Conservation (phyloP, 2,329 filamentous ascomycete genomes). For the Rutstroemia sp. region DNA sequence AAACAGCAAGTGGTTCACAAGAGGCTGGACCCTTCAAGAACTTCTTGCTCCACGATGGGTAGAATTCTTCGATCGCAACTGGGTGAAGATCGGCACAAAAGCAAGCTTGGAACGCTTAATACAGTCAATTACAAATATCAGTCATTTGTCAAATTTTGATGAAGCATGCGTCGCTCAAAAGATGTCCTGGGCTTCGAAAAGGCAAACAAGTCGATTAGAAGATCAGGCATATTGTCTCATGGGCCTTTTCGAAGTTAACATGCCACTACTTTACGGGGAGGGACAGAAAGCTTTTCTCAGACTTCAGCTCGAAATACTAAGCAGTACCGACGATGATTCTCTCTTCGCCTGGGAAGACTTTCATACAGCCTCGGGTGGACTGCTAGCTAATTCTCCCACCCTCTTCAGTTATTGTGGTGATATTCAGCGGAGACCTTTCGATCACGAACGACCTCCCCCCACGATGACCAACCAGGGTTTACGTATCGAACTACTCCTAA, state of each 20-base stretch:
- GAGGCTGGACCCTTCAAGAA: constrained; percentile 2
- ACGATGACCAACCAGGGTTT: no score
- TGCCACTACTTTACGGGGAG: constrained; percentile 38
- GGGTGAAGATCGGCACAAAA: background rate
- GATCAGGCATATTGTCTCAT: constrained; percentile 38
- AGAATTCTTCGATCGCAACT: background rate
- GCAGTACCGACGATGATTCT: no score
- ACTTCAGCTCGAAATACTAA: no score
- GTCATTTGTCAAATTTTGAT: background rate
- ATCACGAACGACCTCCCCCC: no score
- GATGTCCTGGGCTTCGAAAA: constrained; percentile 33
- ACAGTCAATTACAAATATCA: background rate
- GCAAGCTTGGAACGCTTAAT: background rate
- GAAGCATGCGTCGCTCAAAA: background rate
- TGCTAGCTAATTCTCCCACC: no score
- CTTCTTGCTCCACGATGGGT: background rate
- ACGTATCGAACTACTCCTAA: no score
- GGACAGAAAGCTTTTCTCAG: constrained; percentile 10
- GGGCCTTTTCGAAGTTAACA: constrained; percentile 36
- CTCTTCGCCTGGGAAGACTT: no score
- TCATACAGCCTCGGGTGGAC: no score
- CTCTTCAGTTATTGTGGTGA: no score
- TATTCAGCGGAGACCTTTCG: no score
- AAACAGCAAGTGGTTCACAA: background rate
- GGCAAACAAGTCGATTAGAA: constrained; percentile 31